Conservation (phyloP, 2,329 filamentous ascomycete genomes). For the Colletotrichum sublineola region DNA sequence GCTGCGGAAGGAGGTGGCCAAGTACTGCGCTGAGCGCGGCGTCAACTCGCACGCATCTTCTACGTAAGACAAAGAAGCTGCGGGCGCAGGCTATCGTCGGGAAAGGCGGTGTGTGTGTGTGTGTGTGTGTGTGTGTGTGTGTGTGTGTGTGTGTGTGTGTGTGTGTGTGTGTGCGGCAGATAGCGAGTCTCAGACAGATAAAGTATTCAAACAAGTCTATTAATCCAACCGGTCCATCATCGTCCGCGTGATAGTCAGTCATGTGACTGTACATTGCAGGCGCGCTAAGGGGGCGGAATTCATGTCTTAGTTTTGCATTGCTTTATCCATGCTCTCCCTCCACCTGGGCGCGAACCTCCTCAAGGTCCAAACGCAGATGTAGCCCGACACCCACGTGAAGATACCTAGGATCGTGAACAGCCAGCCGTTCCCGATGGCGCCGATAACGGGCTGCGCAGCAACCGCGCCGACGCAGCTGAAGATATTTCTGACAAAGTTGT, state of each 20-base stretch:
- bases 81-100: background rate
- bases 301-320: conserved; percentile 47
- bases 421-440: conserved; percentile 81
- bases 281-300: background rate
- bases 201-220: conserved; percentile 1
- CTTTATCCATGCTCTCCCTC: conserved; percentile 73
- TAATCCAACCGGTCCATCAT: background rate
- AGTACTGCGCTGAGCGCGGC: conserved; percentile 77
- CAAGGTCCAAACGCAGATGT: conserved; percentile 71
- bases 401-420: conserved; percentile 73
- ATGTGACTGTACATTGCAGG: conserved; percentile 6
- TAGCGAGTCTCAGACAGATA: conserved; percentile 5
- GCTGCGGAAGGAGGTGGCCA: conserved; percentile 79
- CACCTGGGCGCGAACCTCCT: conserved; percentile 71
- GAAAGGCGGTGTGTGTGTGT: background rate
- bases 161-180: conserved; percentile 9
- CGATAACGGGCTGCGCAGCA: conserved; percentile 78
- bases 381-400: conserved; percentile 69
- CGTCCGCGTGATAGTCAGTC: conserved; percentile 8
- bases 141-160: background rate
- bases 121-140: no score
- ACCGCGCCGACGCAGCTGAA: conserved; percentile 79
- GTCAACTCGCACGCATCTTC: conserved; percentile 46
- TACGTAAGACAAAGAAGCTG: conserved; percentile 15
- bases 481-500: conserved; percentile 86